phyloP scores from a whole-genome alignment of 495 filamentous ascomycete genomes.

The Lineolata rhizophorae region DNA sequence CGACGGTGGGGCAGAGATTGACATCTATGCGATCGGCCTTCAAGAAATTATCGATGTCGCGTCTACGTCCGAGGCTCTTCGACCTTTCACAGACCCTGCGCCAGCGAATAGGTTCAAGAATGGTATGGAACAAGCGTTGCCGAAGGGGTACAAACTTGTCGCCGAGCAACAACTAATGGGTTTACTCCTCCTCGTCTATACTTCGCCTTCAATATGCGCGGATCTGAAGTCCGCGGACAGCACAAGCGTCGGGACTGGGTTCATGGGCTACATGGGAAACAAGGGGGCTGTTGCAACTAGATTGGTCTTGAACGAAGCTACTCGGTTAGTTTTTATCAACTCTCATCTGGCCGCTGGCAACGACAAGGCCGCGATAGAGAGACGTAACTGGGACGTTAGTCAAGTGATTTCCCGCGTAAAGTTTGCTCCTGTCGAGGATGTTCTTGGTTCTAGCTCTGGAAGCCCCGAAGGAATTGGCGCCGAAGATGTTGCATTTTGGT shows the following conservation, averaged over 20 bases:
- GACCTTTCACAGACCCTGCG: constrained; percentile 50
- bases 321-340: constrained; percentile 72
- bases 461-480: constrained; percentile 53
- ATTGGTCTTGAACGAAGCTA: constrained; percentile 74
- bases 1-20: constrained; percentile 33
- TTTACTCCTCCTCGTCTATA: constrained; percentile 66
- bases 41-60: constrained; percentile 84
- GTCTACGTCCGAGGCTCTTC: constrained; percentile 36
- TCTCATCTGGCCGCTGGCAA: constrained; percentile 73
- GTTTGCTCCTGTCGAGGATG: constrained; percentile 47
- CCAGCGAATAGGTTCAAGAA: constrained; percentile 59
- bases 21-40: constrained; percentile 72
- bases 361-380: constrained; percentile 52
- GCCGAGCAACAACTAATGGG: constrained; percentile 73
- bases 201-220: constrained; percentile 47
- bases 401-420: constrained; percentile 52
- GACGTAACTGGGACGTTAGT: constrained; percentile 72
- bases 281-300: constrained; percentile 76
- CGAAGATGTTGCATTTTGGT: constrained; percentile 88
- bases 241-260: constrained; percentile 59
- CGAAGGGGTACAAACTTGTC: constrained; percentile 50
- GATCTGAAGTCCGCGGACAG: constrained; percentile 58
- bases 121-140: constrained; percentile 45
- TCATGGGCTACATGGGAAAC: constrained; percentile 87
- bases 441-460: constrained; percentile 25